phyloP scores from a whole-genome alignment of 2,329 filamentous ascomycete genomes.

The Pseudonectria buxi region DNA sequence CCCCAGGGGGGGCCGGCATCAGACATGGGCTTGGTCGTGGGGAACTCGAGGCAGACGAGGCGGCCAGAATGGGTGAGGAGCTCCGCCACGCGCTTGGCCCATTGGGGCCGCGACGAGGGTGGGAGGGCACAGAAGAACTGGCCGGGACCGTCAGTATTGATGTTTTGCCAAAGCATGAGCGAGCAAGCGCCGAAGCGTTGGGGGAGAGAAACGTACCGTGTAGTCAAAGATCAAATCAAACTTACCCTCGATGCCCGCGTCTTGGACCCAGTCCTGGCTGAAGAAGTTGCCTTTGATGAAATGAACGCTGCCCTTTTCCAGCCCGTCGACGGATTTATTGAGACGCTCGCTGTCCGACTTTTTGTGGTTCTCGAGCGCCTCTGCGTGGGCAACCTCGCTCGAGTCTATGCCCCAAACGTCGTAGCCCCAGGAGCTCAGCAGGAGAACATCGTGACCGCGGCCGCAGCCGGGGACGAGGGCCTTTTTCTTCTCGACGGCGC shows the following conservation, averaged over 20 bases:
- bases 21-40: conserved; percentile 60
- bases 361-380: conserved; percentile 38
- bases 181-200: neutral
- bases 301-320: conserved; percentile 42
- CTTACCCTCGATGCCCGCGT: conserved; percentile 33
- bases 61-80: conserved; percentile 44
- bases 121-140: conserved; percentile 59
- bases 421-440: conserved; percentile 69
- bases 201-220: conserved; percentile 38
- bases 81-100: conserved; percentile 46
- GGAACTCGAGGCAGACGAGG: conserved; percentile 68
- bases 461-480: conserved; percentile 80
- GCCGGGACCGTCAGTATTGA: conserved; percentile 7
- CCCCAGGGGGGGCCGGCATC: conserved; percentile 68
- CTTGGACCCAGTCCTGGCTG: conserved; percentile 46
- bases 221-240: conserved; percentile 65
- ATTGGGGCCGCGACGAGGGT: conserved; percentile 42
- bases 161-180: conserved; percentile 1
- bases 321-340: conserved; percentile 34
- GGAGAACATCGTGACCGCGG: conserved; percentile 70
- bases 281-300: conserved; percentile 65
- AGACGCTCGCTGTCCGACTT: conserved; percentile 32
- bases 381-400: conserved; percentile 40
- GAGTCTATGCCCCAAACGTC: conserved; percentile 71
- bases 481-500: conserved; percentile 20